Evolutionary conservation across 2,329 filamentous ascomycete species (phyloP).

Genomic region (Alternaria metachromatica): DNA sequence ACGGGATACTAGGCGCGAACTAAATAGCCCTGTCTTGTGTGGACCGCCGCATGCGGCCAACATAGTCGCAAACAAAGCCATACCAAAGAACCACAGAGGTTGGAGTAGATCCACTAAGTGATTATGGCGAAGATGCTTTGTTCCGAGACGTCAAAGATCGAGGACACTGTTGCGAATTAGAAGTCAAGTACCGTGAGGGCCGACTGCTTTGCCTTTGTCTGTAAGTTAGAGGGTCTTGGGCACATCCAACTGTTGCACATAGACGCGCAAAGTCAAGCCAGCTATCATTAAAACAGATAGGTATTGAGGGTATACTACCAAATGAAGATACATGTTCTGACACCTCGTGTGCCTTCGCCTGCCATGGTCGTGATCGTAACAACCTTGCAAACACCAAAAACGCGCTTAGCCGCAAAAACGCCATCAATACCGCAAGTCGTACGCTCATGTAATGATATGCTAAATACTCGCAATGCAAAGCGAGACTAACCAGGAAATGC

Average conservation of each 20-base stretch:
- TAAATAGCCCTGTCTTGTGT: slow-evolving; percentile 10
- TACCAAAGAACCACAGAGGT: not conserved
- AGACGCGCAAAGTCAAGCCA: not conserved
- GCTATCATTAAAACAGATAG: slow-evolving; percentile 1
- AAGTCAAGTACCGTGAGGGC: not conserved
- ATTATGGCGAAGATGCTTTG: slow-evolving; percentile 2
- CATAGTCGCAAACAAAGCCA: slow-evolving; percentile 10
- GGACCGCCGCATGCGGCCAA: slow-evolving; percentile 1
- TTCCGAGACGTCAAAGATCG: not conserved
- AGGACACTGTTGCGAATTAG: not conserved
- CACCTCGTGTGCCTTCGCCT: not conserved
- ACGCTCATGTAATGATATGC: slow-evolving; percentile 11
- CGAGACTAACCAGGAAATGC: slow-evolving; percentile 38
- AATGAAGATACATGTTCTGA: slow-evolving; percentile 11
- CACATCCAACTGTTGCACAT: not conserved
- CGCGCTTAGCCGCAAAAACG: slow-evolving; percentile 4
- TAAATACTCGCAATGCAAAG: slow-evolving; percentile 3
- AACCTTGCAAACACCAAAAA: not conserved
- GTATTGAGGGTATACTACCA: slow-evolving; percentile 24
- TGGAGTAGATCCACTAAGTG: not conserved
- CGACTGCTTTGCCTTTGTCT: not conserved
- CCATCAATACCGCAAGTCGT: slow-evolving; percentile 6
- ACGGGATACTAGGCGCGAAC: not conserved
- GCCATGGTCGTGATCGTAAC: not conserved
- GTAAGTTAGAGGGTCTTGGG: not conserved